phyloP scores from a whole-genome alignment of 2,329 filamentous ascomycete species.

The Neoarthrinium moseri region DNA sequence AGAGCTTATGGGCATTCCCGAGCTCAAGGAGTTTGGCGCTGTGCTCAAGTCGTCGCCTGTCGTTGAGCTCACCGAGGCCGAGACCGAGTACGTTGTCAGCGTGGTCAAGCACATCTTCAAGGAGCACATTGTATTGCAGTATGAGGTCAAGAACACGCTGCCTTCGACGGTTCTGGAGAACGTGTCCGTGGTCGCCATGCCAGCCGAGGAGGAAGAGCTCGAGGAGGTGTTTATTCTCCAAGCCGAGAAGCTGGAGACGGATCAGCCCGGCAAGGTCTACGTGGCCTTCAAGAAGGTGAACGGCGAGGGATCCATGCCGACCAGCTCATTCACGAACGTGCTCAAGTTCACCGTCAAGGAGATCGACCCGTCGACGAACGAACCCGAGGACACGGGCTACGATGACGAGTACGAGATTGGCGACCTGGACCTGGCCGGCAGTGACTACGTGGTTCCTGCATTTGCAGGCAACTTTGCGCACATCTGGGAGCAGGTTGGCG shows the following conservation, averaged over 20 bases:
- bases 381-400: slow-evolving; percentile 89
- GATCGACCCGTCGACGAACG: slow-evolving; percentile 89
- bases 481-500: slow-evolving; percentile 90
- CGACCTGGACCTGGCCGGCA: slow-evolving; percentile 85
- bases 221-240: slow-evolving; percentile 95
- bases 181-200: slow-evolving; percentile 78
- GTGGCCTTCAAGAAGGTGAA: slow-evolving; percentile 86
- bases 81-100: slow-evolving; percentile 94
- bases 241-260: slow-evolving; percentile 75
- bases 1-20: slow-evolving; percentile 83
- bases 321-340: slow-evolving; percentile 82
- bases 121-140: slow-evolving; percentile 92
- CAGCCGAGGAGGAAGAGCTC: slow-evolving; percentile 76
- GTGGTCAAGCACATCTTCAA: slow-evolving; percentile 98
- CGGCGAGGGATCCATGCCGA: slow-evolving; percentile 74
- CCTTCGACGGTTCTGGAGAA: slow-evolving; percentile 88
- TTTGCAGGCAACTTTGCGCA: slow-evolving; percentile 96
- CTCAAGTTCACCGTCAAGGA: slow-evolving; percentile 98
- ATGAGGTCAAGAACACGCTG: slow-evolving; percentile 96
- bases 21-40: slow-evolving; percentile 84
- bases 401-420: slow-evolving; percentile 98
- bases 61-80: slow-evolving; percentile 91
- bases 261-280: slow-evolving; percentile 90
- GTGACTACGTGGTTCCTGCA: slow-evolving; percentile 90
- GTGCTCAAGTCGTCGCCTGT: slow-evolving; percentile 87